phyloP scores from a whole-genome alignment of 129 eudicot genomes.

The Chrysanthemum lavandulifolium region DNA sequence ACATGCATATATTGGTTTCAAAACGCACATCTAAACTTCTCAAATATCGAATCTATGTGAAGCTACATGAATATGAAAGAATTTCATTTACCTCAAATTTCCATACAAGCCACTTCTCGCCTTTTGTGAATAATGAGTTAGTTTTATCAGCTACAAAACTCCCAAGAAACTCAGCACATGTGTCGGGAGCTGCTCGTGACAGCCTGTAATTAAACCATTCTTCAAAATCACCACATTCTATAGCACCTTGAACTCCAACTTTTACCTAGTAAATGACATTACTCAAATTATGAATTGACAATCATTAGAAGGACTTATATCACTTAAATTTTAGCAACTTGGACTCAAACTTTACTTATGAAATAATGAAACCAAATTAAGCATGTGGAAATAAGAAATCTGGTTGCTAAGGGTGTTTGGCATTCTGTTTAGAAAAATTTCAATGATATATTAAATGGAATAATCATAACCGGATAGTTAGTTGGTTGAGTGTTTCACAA shows the following conservation, averaged over 20 bases:
- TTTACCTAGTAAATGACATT: slow-evolving; percentile 52
- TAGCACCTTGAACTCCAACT: slow-evolving; percentile 89
- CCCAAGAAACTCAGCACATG: slow-evolving; percentile 95
- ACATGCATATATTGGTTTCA: not conserved
- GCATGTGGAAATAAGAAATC: too few species aligned
- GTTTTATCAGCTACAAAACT: slow-evolving; percentile 82
- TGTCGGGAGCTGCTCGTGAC: slow-evolving; percentile 97
- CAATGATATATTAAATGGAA: too few species aligned
- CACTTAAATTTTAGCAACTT: too few species aligned
- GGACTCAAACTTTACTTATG: too few species aligned
- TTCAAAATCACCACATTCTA: slow-evolving; percentile 94
- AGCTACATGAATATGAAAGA: slow-evolving; percentile 4
- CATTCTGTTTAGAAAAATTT: too few species aligned
- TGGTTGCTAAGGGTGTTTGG: too few species aligned
- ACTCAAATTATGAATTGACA: slow-evolving; percentile 1
- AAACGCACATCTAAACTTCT: not conserved
- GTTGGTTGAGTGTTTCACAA: too few species aligned
- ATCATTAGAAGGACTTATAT: not conserved
- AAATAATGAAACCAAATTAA: too few species aligned
- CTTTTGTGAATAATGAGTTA: slow-evolving; percentile 63
- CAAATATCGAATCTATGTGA: not conserved
- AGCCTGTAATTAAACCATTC: slow-evolving; percentile 98
- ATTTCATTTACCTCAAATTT: slow-evolving; percentile 77
- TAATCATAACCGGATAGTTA: too few species aligned
- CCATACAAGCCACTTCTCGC: slow-evolving; percentile 99